Conservation (phyloP, 2,329 filamentous ascomycete species). For the Cladophialophora exuberans region DNA sequence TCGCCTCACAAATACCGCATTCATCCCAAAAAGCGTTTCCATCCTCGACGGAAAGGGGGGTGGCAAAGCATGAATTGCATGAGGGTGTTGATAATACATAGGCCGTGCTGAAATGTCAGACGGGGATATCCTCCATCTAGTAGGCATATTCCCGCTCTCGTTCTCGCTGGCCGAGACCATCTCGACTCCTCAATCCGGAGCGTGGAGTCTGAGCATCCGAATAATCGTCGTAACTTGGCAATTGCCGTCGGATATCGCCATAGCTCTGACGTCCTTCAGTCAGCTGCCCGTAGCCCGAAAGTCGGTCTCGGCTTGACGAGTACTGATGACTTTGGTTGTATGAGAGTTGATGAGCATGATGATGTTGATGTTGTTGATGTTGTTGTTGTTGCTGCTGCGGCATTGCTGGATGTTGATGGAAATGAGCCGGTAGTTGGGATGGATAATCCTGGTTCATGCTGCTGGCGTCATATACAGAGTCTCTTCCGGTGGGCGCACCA, state of each 20-base stretch:
- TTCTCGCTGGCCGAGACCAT: background rate
- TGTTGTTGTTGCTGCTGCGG: background rate
- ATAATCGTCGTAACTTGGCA: constrained; percentile 26
- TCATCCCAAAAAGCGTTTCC: no score
- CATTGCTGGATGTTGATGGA: constrained; percentile 13
- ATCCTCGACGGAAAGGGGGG: no score
- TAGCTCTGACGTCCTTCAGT: constrained; percentile 25
- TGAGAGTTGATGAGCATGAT: background rate
- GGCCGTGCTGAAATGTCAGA: background rate
- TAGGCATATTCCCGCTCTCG: constrained; percentile 27
- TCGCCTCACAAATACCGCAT: background rate
- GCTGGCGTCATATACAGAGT: constrained; percentile 69
- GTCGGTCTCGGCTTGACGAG: constrained; percentile 21
- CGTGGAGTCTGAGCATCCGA: constrained; percentile 16
- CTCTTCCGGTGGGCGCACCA: constrained; percentile 41
- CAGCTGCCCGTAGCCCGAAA: constrained; percentile 20
- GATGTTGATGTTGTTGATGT: background rate
- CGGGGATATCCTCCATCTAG: background rate
- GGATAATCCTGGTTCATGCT: constrained; percentile 29
- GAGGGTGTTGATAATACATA: no score
- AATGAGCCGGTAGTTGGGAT: constrained; percentile 15
- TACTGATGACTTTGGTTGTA: constrained; percentile 6
- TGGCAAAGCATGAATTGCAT: no score
- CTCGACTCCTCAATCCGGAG: constrained; percentile 16
- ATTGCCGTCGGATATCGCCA: constrained; percentile 27